Conservation (phyloP, 345 rosid genomes). For the Populus tremula region DNA sequence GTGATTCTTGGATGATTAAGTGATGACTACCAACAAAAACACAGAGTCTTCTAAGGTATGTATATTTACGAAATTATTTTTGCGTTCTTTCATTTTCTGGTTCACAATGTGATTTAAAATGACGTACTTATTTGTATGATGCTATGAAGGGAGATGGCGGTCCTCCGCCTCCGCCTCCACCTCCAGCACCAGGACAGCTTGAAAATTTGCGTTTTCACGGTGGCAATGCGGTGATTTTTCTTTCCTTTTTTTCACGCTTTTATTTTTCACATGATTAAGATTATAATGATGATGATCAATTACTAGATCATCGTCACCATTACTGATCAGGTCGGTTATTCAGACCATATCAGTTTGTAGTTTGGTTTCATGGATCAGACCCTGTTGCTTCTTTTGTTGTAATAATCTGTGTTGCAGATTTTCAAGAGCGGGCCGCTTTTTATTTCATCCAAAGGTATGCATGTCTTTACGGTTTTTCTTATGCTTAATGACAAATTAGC, state of each 20-base stretch:
- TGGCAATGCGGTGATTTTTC: slow-evolving; percentile 6
- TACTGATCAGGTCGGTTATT: neutral
- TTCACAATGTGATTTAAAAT: neutral
- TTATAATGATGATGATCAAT: neutral
- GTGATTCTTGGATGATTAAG: slow-evolving; percentile 6
- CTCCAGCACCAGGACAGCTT: slow-evolving; percentile 11
- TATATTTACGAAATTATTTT: slow-evolving; percentile 2
- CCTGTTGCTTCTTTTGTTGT: neutral
- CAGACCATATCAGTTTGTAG: neutral
- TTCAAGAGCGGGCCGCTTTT: slow-evolving; percentile 31
- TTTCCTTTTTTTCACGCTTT: too few relatives aligned
- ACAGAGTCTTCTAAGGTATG: slow-evolving; percentile 44
- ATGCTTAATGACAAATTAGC: neutral
- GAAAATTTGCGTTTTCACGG: slow-evolving; percentile 7
- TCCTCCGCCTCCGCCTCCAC: slow-evolving; percentile 11
- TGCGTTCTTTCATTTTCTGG: neutral
- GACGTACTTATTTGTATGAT: neutral
- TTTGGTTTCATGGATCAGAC: neutral
- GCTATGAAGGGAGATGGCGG: slow-evolving; percentile 17
- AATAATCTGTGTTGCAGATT: slow-evolving; percentile 11
- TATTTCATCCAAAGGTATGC: slow-evolving; percentile 26
- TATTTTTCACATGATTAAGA: neutral
- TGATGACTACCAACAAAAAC: slow-evolving; percentile 23
- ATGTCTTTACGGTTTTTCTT: neutral
- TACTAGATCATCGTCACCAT: neutral